Evolutionary conservation across 306 rosid genomes (phyloP).

Genomic region (Trichosanthes truncata): DNA sequence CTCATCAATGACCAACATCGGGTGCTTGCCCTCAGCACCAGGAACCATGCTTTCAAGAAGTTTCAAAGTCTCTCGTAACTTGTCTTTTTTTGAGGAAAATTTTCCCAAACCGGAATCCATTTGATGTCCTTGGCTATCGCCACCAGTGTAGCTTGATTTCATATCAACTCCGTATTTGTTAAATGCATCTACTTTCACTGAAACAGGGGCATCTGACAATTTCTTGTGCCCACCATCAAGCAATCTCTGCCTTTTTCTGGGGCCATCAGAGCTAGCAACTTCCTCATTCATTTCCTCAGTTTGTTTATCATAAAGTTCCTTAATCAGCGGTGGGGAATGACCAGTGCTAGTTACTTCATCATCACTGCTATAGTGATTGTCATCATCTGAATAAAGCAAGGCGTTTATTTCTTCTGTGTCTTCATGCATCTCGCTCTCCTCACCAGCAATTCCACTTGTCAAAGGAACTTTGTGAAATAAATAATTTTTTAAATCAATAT

Average conservation of each 20-base stretch:
- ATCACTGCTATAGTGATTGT: constrained; percentile 39
- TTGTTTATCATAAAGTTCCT: constrained; percentile 34
- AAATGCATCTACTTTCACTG: constrained; percentile 8
- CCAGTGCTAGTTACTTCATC: constrained; percentile 98
- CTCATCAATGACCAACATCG: constrained; percentile 63
- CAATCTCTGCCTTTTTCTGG: constrained; percentile 37
- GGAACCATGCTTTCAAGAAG: constrained; percentile 73
- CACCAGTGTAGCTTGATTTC: constrained; percentile 53
- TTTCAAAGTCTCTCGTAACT: constrained; percentile 48
- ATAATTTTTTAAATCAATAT: constrained; percentile 4
- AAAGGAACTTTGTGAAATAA: neutral
- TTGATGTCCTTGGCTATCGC: constrained; percentile 20
- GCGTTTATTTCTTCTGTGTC: constrained; percentile 94
- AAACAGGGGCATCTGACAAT: constrained; percentile 5
- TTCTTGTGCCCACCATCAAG: constrained; percentile 3
- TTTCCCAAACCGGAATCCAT: constrained; percentile 21
- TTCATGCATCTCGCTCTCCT: constrained; percentile 79
- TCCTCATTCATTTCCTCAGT: constrained; percentile 28
- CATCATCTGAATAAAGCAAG: constrained; percentile 78
- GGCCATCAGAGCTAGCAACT: constrained; percentile 58
- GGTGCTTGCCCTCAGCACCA: constrained; percentile 54
- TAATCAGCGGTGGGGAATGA: constrained; percentile 74
- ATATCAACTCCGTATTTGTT: constrained; percentile 31
- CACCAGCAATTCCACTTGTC: constrained; percentile 25
- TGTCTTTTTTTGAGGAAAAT: constrained; percentile 53